phyloP scores from a whole-genome alignment of 2,329 filamentous ascomycete species.

The Fusarium dimerum region DNA sequence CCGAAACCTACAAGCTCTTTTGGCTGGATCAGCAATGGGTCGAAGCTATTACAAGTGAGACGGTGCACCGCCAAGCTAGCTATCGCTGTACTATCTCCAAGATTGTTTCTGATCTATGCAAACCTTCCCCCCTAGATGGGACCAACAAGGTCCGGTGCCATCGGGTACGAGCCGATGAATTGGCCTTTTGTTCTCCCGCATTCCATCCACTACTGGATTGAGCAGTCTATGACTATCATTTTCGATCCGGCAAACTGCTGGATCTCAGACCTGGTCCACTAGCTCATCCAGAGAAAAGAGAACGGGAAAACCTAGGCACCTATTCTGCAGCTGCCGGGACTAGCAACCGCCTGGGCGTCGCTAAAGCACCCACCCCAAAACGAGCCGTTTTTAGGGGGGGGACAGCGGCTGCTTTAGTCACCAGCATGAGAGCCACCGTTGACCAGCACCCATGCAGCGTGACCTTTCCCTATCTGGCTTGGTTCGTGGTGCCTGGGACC shows the following conservation, averaged over 20 bases:
- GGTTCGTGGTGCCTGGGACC: conserved; percentile 21
- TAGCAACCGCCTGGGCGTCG: conserved; percentile 26
- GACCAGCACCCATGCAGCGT: conserved; percentile 14
- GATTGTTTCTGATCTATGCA: conserved; percentile 7
- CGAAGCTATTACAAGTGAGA: neutral
- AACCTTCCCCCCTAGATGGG: neutral
- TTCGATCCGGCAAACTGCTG: no score
- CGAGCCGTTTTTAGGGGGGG: conserved; percentile 5
- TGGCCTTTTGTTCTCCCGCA: neutral
- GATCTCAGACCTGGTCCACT: neutral
- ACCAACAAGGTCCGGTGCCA: neutral
- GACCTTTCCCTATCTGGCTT: conserved; percentile 24
- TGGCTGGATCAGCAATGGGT: no score
- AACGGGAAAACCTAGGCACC: conserved; percentile 4
- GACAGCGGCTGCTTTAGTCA: conserved; percentile 1
- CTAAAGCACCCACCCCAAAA: conserved; percentile 12
- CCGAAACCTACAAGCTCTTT: neutral
- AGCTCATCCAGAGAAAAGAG: neutral
- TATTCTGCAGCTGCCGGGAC: conserved; percentile 24
- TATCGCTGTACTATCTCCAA: neutral
- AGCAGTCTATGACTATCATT: neutral
- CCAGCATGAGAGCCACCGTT: conserved; percentile 21
- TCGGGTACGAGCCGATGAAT: neutral
- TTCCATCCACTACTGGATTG: neutral
- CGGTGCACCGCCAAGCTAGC: neutral